These are phyloP conservation scores for Gastrolobium villosum DNA, from an alignment of 306 rosid species.

Conservation along the genomic window DNA sequence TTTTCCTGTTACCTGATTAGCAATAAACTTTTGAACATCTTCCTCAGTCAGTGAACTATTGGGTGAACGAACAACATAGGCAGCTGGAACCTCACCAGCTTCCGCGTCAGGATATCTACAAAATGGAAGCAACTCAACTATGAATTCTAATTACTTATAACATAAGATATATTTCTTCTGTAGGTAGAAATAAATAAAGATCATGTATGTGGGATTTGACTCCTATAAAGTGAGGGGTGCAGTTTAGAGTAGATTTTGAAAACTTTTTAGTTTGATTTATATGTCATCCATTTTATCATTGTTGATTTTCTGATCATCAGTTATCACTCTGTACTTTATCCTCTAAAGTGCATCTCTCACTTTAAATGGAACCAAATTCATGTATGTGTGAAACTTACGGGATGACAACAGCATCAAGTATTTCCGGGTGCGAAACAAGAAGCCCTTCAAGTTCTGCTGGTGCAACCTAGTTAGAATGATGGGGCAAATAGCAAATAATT, in stretches of 20 bases:
- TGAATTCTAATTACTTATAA: constrained; percentile 18
- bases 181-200: not conserved
- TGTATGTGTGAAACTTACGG: constrained; percentile 66
- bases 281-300: too few relatives aligned
- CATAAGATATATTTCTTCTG: not conserved
- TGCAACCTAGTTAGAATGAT: constrained; percentile 71
- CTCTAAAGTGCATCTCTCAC: too few relatives aligned
- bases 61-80: constrained; percentile 79
- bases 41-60: constrained; percentile 82
- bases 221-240: too few relatives aligned
- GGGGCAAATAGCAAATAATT: constrained; percentile 19
- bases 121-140: constrained; percentile 17
- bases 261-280: too few relatives aligned
- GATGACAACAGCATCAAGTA: constrained; percentile 93
- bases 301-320: too few relatives aligned
- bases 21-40: constrained; percentile 70
- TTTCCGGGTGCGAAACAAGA: constrained; percentile 92
- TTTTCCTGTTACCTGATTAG: constrained; percentile 68
- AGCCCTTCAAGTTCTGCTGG: constrained; percentile 98
- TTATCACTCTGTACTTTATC: too few relatives aligned
- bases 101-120: constrained; percentile 89
- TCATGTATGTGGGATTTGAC: not conserved
- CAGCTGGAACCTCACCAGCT: constrained; percentile 93
- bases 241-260: too few relatives aligned
- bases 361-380: too few relatives aligned